phyloP scores from a whole-genome alignment of 2,329 filamentous ascomycete genomes.

The Seiridium cupressi region DNA sequence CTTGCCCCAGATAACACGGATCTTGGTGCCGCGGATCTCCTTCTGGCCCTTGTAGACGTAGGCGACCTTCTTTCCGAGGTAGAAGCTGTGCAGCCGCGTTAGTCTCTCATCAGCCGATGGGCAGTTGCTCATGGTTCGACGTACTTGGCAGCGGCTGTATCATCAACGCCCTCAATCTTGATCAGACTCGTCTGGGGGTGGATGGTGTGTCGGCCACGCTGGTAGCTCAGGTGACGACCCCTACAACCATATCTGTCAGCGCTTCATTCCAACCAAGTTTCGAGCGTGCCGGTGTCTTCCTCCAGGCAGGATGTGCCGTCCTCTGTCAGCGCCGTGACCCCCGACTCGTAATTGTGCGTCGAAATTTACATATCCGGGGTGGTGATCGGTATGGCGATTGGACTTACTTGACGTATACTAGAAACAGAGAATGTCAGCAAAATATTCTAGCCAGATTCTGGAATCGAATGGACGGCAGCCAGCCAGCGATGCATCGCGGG shows the following conservation, averaged over 20 bases:
- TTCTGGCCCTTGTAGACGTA: conserved; percentile 96
- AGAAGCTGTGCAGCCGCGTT: conserved; percentile 62
- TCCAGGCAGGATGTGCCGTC: too few relatives aligned
- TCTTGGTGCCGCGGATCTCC: conserved; percentile 96
- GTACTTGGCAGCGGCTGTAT: conserved; percentile 83
- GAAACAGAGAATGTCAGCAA: conserved; percentile 35
- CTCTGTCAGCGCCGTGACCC: too few relatives aligned
- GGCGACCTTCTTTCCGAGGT: conserved; percentile 97
- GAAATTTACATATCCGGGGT: too few relatives aligned
- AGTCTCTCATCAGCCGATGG: conserved; percentile 12
- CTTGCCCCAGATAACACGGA: conserved; percentile 99
- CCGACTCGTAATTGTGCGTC: too few relatives aligned
- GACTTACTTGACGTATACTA: conserved; percentile 90
- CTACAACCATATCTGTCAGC: conserved; percentile 43
- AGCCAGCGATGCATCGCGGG: background rate
- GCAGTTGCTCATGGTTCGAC: conserved; percentile 28
- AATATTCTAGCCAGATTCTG: conserved; percentile 3
- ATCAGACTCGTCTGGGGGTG: conserved; percentile 90
- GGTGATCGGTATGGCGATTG: conserved; percentile 6
- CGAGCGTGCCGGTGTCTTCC: background rate
- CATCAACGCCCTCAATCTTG: conserved; percentile 98
- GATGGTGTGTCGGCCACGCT: conserved; percentile 89
- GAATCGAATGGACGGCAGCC: background rate
- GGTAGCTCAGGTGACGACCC: conserved; percentile 98
- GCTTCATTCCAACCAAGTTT: background rate